Percentiles rank a stretch among this genome's conserved stretches.
These are phyloP conservation scores for Celoporthe dispersa DNA, from an alignment of 2,329 filamentous ascomycete species.

Conservation along the genomic window DNA sequence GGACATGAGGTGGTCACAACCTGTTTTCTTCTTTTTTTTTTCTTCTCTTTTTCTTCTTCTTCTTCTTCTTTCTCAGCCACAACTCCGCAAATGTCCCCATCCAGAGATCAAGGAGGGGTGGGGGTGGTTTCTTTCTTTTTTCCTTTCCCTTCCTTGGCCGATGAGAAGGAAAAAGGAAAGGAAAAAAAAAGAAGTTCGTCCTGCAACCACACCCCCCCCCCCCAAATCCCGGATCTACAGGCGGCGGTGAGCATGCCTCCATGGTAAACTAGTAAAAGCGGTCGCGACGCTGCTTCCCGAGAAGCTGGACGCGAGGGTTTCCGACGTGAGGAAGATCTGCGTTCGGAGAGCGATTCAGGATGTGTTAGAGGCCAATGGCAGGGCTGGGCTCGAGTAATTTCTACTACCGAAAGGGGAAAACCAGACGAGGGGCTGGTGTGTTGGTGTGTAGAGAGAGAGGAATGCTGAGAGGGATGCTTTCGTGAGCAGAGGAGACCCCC, in stretches of 20 bases:
- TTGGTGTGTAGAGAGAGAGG: neutral
- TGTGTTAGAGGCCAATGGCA: conserved; percentile 25
- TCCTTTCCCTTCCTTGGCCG: neutral
- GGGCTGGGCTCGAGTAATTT: conserved; percentile 20
- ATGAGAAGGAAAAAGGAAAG: neutral
- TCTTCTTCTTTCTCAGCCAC: neutral
- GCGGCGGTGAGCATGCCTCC: conserved; percentile 7
- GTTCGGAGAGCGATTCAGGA: conserved; percentile 27
- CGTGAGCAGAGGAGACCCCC: neutral
- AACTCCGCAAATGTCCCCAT: neutral
- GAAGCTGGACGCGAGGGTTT: conserved; percentile 6
- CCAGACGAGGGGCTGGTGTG: neutral
- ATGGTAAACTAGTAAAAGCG: conserved; percentile 14
- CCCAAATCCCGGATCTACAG: neutral
- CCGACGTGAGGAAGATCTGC: conserved; percentile 4
- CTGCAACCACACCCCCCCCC: neutral
- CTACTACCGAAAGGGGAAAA: conserved; percentile 22
- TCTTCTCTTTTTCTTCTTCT: neutral
- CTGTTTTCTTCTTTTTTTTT: neutral
- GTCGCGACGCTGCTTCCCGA: conserved; percentile 16
- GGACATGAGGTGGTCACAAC: neutral
- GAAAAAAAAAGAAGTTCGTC: neutral
- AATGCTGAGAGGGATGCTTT: neutral
- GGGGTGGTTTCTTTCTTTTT: neutral
- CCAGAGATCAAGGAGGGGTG: neutral